Conservation (phyloP, 2,329 filamentous ascomycete species). For the Pestalotiopsis sp. region DNA sequence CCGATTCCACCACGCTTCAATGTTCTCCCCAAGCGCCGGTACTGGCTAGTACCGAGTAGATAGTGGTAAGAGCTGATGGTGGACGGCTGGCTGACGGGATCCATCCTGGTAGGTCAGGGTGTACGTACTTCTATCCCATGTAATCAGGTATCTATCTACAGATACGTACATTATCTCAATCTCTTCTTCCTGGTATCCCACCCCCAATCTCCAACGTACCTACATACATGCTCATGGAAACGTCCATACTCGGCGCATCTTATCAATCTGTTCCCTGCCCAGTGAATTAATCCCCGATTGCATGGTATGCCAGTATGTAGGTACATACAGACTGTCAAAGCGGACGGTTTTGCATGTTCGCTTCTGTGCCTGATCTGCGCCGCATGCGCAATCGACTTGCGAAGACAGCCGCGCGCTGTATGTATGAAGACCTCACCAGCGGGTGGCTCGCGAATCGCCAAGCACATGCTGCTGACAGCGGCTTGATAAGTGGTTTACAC, state of each 20-base stretch:
- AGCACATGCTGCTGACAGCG: neutral
- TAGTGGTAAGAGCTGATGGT: neutral
- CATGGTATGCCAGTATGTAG: neutral
- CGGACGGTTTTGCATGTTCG: neutral
- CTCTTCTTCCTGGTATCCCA: neutral
- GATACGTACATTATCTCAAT: neutral
- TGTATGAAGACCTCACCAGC: neutral
- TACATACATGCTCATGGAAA: neutral
- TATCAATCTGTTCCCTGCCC: neutral
- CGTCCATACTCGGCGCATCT: neutral
- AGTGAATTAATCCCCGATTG: neutral
- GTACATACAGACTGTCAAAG: neutral
- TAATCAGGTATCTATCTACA: too few species aligned
- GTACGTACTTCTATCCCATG: neutral
- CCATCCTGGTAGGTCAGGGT: neutral
- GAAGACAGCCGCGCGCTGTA: neutral
- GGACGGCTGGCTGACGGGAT: neutral
- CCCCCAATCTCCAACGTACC: too few species aligned
- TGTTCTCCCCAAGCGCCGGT: too few species aligned
- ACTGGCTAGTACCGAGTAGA: too few species aligned
- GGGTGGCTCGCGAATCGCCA: neutral
- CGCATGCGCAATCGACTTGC: constrained; percentile 1
- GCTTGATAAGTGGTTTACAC: neutral
- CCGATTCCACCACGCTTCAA: neutral
- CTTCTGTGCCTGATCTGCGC: constrained; percentile 3